These are phyloP conservation scores for Davidsoniella eucalypti DNA, from an alignment of 2,329 filamentous ascomycete species.

Conservation along the genomic window DNA sequence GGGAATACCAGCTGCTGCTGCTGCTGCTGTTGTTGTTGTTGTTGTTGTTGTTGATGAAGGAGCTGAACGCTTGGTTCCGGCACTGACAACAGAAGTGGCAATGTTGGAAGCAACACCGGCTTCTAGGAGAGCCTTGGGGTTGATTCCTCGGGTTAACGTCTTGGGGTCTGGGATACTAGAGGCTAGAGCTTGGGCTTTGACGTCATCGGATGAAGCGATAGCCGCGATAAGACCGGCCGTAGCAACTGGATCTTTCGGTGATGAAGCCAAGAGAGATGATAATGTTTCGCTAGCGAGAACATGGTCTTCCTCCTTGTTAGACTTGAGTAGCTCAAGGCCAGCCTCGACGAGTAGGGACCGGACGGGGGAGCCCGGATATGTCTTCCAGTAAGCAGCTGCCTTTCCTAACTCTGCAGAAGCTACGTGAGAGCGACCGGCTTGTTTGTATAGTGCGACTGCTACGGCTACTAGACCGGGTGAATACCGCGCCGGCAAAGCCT, in stretches of 20 bases:
- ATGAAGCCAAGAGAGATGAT: slow-evolving; percentile 46
- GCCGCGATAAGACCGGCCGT: slow-evolving; percentile 77
- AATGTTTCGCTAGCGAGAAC: slow-evolving; percentile 64
- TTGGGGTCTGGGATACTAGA: slow-evolving; percentile 44
- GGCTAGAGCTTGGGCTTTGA: slow-evolving; percentile 37
- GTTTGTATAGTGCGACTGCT: slow-evolving; percentile 60
- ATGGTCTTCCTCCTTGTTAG: slow-evolving; percentile 51
- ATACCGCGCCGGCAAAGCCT: slow-evolving; percentile 55
- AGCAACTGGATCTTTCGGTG: slow-evolving; percentile 51
- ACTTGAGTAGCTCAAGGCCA: slow-evolving; percentile 67
- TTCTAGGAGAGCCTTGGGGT: slow-evolving; percentile 46
- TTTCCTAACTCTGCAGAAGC: slow-evolving; percentile 59
- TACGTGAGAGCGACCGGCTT: slow-evolving; percentile 55
- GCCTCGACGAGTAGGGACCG: slow-evolving; percentile 63
- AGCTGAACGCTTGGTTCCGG: slow-evolving; percentile 33
- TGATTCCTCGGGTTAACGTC: slow-evolving; percentile 41
- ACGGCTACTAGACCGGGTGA: slow-evolving; percentile 73
- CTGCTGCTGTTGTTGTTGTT: too few relatives aligned
- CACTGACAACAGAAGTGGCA: slow-evolving; percentile 18
- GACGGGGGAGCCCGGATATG: slow-evolving; percentile 30
- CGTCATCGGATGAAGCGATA: slow-evolving; percentile 45
- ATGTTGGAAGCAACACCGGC: slow-evolving; percentile 40
- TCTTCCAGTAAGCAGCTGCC: slow-evolving; percentile 67
- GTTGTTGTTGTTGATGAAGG: too few relatives aligned
- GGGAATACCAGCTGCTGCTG: slow-evolving; percentile 17